Evolutionary conservation across 83 land plant species (phyloP).

Genomic region (Diphasiastrum complanatum): DNA sequence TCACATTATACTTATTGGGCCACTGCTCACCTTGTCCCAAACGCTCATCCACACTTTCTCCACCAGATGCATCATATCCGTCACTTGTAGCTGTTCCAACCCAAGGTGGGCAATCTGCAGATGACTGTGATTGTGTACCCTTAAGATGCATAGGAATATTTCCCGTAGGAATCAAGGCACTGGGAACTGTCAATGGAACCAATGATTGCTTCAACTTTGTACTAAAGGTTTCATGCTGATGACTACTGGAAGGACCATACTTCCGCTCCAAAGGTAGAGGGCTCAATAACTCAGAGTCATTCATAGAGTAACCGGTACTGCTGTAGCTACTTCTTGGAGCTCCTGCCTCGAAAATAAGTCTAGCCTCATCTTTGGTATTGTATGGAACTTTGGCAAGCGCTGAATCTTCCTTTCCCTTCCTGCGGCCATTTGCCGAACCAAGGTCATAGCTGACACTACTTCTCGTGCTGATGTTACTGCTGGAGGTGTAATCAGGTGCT

Average conservation of each 20-base stretch:
- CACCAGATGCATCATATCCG: slow-evolving; percentile 17
- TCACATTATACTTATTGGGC: background rate
- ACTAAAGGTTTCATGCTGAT: too few relatives aligned
- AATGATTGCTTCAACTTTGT: too few relatives aligned
- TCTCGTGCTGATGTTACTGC: slow-evolving; percentile 44
- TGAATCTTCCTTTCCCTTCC: slow-evolving; percentile 9
- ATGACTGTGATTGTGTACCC: background rate
- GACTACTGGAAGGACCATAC: slow-evolving; percentile 9
- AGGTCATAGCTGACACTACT: slow-evolving; percentile 47
- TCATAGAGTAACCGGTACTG: slow-evolving; percentile 32
- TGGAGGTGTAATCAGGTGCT: slow-evolving; percentile 52
- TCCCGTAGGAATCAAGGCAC: slow-evolving; percentile 7
- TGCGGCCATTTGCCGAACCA: slow-evolving; percentile 19
- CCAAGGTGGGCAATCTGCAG: slow-evolving; percentile 36
- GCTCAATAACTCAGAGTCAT: slow-evolving; percentile 18
- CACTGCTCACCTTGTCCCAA: background rate
- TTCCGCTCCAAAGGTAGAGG: slow-evolving; percentile 24
- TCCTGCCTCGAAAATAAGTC: slow-evolving; percentile 35
- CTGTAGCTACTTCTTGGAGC: slow-evolving; percentile 39
- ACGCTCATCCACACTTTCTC: slow-evolving; percentile 9
- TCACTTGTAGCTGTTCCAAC: slow-evolving; percentile 20
- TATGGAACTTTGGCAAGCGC: slow-evolving; percentile 36
- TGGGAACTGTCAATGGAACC: background rate
- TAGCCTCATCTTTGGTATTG: slow-evolving; percentile 38
- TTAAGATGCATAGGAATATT: slow-evolving; percentile 38